These are phyloP conservation scores for Aspergillus bridgeri DNA, from an alignment of 495 filamentous ascomycete species.

Conservation along the genomic window DNA sequence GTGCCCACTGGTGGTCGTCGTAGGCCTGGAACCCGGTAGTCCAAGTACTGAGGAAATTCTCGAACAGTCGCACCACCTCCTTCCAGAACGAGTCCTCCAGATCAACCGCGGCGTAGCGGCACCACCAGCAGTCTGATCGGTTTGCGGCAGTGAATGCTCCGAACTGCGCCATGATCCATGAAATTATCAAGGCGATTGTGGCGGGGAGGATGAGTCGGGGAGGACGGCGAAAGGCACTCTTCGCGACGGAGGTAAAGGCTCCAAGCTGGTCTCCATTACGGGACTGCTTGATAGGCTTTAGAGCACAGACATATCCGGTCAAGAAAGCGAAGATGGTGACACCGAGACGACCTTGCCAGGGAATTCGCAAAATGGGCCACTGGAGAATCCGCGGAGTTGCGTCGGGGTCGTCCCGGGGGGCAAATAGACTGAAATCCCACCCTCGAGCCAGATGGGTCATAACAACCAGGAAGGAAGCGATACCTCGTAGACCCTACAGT, in stretches of 20 bases:
- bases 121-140: constrained; percentile 57
- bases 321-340: constrained; percentile 66
- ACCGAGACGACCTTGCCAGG: constrained; percentile 61
- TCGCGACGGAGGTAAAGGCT: constrained; percentile 53
- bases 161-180: constrained; percentile 55
- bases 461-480: constrained; percentile 62
- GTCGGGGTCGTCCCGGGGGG: constrained; percentile 47
- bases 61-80: constrained; percentile 41
- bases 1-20: constrained; percentile 64
- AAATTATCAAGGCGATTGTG: constrained; percentile 53
- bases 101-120: constrained; percentile 52
- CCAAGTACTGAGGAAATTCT: constrained; percentile 55
- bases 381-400: constrained; percentile 52
- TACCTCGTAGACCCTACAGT: constrained; percentile 60
- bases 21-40: constrained; percentile 56
- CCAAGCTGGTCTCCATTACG: constrained; percentile 51
- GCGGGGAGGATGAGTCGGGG: constrained; percentile 61
- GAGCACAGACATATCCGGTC: constrained; percentile 64
- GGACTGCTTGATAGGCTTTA: constrained; percentile 60
- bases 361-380: constrained; percentile 57
- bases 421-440: constrained; percentile 57
- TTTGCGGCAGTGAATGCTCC: constrained; percentile 57
- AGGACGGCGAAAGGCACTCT: constrained; percentile 61
- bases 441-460: constrained; percentile 60
- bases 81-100: constrained; percentile 31